Percentiles rank a stretch among this genome's conserved stretches.
Evolutionary conservation across 176 grass and related monocot species (phyloP).

Genomic region (Aegilops umbellulata): DNA sequence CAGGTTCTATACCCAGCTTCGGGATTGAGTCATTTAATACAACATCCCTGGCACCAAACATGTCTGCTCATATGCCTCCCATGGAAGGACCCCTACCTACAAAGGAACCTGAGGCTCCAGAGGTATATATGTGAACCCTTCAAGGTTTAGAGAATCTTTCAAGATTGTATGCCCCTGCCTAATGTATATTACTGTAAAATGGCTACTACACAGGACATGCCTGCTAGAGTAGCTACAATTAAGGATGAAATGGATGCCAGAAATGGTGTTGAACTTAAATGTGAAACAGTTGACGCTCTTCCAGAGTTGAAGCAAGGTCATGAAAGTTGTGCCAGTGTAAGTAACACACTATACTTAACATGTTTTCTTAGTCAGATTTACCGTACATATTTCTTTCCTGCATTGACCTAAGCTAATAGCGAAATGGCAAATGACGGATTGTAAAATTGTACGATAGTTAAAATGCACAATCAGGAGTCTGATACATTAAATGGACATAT

Average conservation of each 20-base stretch:
- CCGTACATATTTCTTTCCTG: background rate
- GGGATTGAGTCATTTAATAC: slow-evolving; percentile 50
- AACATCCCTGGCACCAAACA: slow-evolving; percentile 38
- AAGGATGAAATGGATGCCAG: slow-evolving; percentile 38
- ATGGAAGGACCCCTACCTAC: slow-evolving; percentile 33
- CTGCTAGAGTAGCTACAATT: slow-evolving; percentile 31
- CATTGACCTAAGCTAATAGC: background rate
- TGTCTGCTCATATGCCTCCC: slow-evolving; percentile 38
- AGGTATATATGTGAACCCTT: slow-evolving; percentile 34
- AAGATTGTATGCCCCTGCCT: slow-evolving; percentile 16
- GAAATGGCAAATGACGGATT: slow-evolving; percentile 13
- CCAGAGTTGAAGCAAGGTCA: slow-evolving; percentile 35
- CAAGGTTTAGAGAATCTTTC: slow-evolving; percentile 15
- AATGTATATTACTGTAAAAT: slow-evolving; percentile 21
- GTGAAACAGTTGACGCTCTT: slow-evolving; percentile 26
- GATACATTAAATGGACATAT: background rate
- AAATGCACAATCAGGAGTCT: background rate
- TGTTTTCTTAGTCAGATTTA: slow-evolving; percentile 1
- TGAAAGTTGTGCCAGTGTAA: slow-evolving; percentile 38
- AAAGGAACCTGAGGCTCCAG: slow-evolving; percentile 36
- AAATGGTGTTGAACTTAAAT: slow-evolving; percentile 15
- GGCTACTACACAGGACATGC: slow-evolving; percentile 37
- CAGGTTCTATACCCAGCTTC: slow-evolving; percentile 37
- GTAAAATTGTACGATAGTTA: background rate
- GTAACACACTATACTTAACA: slow-evolving; percentile 5